Evolutionary conservation across 179 eudicot species (phyloP).

Genomic region (Beta corolliflora): DNA sequence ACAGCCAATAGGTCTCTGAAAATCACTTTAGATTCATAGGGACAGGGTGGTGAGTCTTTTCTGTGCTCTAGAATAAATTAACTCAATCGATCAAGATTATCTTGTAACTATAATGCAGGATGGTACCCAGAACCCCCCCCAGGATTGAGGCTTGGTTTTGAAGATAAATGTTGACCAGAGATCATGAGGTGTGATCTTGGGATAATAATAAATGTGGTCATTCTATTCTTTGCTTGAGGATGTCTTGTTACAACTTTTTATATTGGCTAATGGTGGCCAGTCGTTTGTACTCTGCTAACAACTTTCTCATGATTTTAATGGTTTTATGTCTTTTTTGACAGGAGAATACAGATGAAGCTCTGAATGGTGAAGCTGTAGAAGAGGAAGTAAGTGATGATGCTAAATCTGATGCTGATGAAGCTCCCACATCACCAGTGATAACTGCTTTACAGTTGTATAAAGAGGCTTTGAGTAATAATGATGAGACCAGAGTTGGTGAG

Average conservation of each 20-base stretch:
- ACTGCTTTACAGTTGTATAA: conserved; percentile 51
- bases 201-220: neutral
- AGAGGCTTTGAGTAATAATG: conserved; percentile 64
- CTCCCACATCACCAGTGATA: conserved; percentile 44
- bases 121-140: neutral
- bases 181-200: neutral
- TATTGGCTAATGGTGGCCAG: neutral
- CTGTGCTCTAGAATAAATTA: neutral
- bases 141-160: neutral
- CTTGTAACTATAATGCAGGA: neutral
- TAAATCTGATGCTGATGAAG: conserved; percentile 41
- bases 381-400: conserved; percentile 44
- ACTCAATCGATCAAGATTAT: neutral
- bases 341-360: conserved; percentile 48
- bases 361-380: conserved; percentile 30
- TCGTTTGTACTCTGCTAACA: neutral
- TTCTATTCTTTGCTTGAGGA: neutral
- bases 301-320: conserved; percentile 14
- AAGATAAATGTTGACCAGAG: neutral
- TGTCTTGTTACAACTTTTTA: neutral
- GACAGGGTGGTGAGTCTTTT: neutral
- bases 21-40: neutral
- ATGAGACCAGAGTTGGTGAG: conserved; percentile 59
- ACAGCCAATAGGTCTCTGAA: neutral
- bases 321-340: conserved; percentile 30